phyloP scores from a whole-genome alignment of 331 rosid species.

The Quercus tomentella region DNA sequence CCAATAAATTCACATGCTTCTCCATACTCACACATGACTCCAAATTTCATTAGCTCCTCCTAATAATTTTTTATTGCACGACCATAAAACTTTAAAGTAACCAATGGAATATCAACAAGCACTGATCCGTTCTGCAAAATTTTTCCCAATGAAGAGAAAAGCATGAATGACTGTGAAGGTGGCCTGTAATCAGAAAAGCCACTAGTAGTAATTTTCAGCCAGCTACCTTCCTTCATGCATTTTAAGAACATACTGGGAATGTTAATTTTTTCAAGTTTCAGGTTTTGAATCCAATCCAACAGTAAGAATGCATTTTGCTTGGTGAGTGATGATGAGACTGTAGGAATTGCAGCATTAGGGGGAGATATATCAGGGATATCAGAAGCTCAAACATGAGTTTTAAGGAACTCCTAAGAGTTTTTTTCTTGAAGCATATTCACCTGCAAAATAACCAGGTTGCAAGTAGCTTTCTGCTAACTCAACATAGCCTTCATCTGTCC shows the following conservation, averaged over 20 bases:
- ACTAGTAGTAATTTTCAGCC: conserved; percentile 47
- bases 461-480: conserved; percentile 57
- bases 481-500: conserved; percentile 42
- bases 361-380: conserved; percentile 63
- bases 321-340: conserved; percentile 44
- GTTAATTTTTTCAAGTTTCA: not conserved
- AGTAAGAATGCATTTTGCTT: conserved; percentile 55
- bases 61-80: conserved; percentile 25
- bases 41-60: conserved; percentile 52
- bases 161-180: conserved; percentile 53
- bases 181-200: conserved; percentile 36
- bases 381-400: conserved; percentile 30
- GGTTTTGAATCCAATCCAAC: conserved; percentile 51
- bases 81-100: conserved; percentile 52
- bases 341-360: conserved; percentile 44
- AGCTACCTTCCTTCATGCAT: conserved; percentile 52
- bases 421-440: conserved; percentile 10
- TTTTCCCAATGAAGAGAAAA: conserved; percentile 31
- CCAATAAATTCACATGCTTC: conserved; percentile 65
- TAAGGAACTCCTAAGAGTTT: conserved; percentile 37
- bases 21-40: conserved; percentile 55
- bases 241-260: conserved; percentile 47
- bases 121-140: conserved; percentile 49
- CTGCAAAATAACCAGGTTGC: conserved; percentile 18
- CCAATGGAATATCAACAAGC: conserved; percentile 61